phyloP scores from a whole-genome alignment of 75 land plant species.

The Ceratopteris richardii region DNA sequence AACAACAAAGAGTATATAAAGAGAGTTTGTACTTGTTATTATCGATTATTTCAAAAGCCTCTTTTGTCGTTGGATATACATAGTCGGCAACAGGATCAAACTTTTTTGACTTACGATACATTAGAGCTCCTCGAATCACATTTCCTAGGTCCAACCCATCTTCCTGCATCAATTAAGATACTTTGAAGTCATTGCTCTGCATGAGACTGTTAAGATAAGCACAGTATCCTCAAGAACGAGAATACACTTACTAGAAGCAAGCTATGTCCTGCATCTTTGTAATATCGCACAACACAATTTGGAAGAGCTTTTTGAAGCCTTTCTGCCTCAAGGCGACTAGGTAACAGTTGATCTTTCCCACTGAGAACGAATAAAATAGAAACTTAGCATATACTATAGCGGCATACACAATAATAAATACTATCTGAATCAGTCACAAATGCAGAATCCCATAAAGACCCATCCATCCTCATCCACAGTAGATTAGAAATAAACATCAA shows the following conservation, averaged over 20 bases:
- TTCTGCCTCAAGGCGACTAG: slow-evolving; percentile 72
- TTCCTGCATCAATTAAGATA: no score
- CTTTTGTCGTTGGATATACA: slow-evolving; percentile 50
- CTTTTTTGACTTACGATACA: slow-evolving; percentile 57
- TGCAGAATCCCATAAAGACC: no score
- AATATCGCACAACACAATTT: slow-evolving; percentile 64
- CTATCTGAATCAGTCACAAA: no score
- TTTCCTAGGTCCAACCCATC: slow-evolving; percentile 55
- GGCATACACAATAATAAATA: no score
- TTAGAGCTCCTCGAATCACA: slow-evolving; percentile 45
- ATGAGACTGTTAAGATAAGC: no score
- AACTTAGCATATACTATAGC: no score
- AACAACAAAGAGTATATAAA: no score
- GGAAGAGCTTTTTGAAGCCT: slow-evolving; percentile 34
- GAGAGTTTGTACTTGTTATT: slow-evolving; percentile 4
- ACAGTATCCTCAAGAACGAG: no score
- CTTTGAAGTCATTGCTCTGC: no score
- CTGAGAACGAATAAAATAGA: slow-evolving; percentile 34
- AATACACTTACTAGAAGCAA: slow-evolving; percentile 76
- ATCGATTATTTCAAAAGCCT: slow-evolving; percentile 33
- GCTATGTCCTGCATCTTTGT: slow-evolving; percentile 78
- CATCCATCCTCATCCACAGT: no score
- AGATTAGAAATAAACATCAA: no score
- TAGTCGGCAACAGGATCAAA: slow-evolving; percentile 53
- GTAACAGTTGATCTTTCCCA: slow-evolving; percentile 80